Evolutionary conservation across 345 rosid genomes (phyloP).

Genomic region (Melastoma malabathricum): DNA sequence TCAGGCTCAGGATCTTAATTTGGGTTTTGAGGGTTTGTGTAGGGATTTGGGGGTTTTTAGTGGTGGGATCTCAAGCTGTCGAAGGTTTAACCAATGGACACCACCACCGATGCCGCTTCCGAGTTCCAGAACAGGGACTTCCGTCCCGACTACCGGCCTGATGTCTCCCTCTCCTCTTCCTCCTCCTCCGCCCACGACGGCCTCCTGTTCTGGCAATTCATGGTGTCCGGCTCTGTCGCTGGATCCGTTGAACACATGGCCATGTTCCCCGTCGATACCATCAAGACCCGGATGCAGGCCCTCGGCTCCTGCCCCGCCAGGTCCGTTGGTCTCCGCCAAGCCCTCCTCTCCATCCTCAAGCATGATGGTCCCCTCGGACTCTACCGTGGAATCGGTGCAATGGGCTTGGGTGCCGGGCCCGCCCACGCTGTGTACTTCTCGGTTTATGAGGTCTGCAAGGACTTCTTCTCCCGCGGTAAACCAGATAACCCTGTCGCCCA

Average conservation of each 20-base stretch:
- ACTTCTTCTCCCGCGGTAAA: constrained; percentile 46
- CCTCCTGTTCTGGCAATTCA: constrained; percentile 81
- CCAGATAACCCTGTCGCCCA: constrained; percentile 71
- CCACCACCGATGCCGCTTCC: constrained; percentile 51
- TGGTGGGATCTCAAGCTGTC: no score
- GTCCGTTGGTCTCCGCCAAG: constrained; percentile 62
- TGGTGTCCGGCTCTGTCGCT: constrained; percentile 92
- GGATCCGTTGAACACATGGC: constrained; percentile 95
- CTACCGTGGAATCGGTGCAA: constrained; percentile 89
- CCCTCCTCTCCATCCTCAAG: constrained; percentile 58
- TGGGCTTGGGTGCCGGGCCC: constrained; percentile 99
- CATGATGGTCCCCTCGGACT: constrained; percentile 58
- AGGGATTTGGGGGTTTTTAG: no score
- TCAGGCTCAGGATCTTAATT: no score
- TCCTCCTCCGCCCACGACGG: constrained; percentile 21
- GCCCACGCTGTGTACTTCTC: constrained; percentile 98
- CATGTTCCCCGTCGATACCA: constrained; percentile 94
- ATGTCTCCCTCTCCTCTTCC: constrained; percentile 17
- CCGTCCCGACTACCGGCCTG: constrained; percentile 53
- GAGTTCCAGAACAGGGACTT: constrained; percentile 55
- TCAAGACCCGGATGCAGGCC: constrained; percentile 97
- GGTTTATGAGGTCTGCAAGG: constrained; percentile 68
- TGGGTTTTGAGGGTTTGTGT: no score
- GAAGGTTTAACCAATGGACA: neutral
- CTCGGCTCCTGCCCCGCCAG: constrained; percentile 83